Evolutionary conservation across 805 yeast species (phyloP), one percentile per base, ranked within the genome.

Genomic region (Diddensiella caesifluorescens): DNA sequence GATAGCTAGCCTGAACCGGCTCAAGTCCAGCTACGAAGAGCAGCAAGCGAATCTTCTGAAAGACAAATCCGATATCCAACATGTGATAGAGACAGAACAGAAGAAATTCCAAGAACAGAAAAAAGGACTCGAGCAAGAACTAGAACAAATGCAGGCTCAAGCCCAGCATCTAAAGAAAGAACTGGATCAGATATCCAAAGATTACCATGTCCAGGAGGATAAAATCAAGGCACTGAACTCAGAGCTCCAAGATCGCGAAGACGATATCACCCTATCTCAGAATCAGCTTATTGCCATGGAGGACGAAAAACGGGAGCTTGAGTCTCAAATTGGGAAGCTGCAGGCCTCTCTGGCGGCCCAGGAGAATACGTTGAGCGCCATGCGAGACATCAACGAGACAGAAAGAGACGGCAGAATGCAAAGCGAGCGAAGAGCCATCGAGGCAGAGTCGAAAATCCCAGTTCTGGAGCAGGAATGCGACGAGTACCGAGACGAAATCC

Each of bases 91-190:
- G 5, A 46, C 56, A 23, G 68, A 63, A 38, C 54, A 52, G 19
- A 59, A 60, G 22, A 56, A 52, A 33, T 56, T 54, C 19, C 36
- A 53, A 4, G 46, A 57, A 18, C 52, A 52, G 35, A 46, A 52
- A 15, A 63, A 62, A 22, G 56, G 55, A 15, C 46, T 44, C 9
- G 52, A 57, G 22, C 46, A 61, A 22, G 67, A 65, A 23, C 37
- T 48, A 10, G 57, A 55, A 22, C 50, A 50, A 22, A 27, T 32
- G 4, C 39, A 42, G 28, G 52, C 52, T 16, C 52, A 51, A 15
- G 46, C 60, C 26, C 47, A 52, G 1, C 52, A 52, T 19, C 69
- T 67, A 22, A 51, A 64, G 27, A 47, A 53, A 18, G 54, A 51
- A 30, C 53, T 59, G 12, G 56, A 57, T 10, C 15, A 13, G 20